Conservation (phyloP, 129 eudicot species). For the Tagetes erecta region DNA sequence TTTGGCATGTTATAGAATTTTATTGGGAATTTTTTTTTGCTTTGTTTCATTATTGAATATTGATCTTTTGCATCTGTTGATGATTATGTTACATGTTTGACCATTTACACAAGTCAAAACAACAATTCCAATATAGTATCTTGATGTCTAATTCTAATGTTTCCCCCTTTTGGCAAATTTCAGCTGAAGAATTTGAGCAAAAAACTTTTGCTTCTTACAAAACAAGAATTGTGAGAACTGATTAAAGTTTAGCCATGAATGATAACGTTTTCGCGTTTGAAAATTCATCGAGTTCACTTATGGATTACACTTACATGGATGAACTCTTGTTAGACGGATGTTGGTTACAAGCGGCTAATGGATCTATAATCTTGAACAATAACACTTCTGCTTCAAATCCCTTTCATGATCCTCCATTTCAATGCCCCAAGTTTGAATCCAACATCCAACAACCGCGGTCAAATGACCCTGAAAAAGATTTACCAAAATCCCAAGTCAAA, state of each 20-base stretch:
- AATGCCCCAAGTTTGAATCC: slow-evolving; percentile 55
- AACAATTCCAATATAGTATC: too few species aligned
- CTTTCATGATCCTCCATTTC: slow-evolving; percentile 56
- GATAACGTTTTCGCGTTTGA: slow-evolving; percentile 53
- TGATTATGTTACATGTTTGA: neutral
- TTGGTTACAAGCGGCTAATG: slow-evolving; percentile 76
- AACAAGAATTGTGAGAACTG: slow-evolving; percentile 22
- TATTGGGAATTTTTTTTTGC: too few species aligned
- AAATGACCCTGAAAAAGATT: slow-evolving; percentile 42
- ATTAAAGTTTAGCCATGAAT: slow-evolving; percentile 48
- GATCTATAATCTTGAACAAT: slow-evolving; percentile 53
- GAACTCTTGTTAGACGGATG: slow-evolving; percentile 82
- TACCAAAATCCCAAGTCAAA: slow-evolving; percentile 34
- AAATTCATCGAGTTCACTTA: slow-evolving; percentile 49
- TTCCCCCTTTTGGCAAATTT: too few species aligned
- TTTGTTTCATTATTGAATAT: neutral
- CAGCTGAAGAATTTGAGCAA: slow-evolving; percentile 27
- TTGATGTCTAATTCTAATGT: too few species aligned
- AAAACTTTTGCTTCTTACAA: slow-evolving; percentile 1
- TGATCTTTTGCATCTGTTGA: slow-evolving; percentile 17
- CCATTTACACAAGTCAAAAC: neutral
- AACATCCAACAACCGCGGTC: slow-evolving; percentile 27
- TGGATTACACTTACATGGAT: slow-evolving; percentile 87
- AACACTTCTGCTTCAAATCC: slow-evolving; percentile 24
- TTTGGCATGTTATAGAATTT: too few species aligned